Base-by-base conservation (phyloP, 1,139 yeast genomes). In the Saccharomyces uvarum region DNA sequence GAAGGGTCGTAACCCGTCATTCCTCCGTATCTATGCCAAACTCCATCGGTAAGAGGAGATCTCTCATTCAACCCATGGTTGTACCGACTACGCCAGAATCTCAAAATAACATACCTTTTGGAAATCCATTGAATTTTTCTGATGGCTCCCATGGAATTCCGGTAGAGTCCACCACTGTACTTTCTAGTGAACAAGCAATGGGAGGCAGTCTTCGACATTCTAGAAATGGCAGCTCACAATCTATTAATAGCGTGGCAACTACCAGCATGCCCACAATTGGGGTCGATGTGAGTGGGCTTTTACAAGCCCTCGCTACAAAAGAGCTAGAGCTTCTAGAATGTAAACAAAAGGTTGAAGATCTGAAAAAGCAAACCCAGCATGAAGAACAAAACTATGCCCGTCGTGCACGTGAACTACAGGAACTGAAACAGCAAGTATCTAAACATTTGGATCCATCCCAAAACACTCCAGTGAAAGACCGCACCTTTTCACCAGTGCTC, bases 251-350 rank as follows among this genome's bases (percentile, higher is more conserved):
- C 24, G 41, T 51, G 41, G 42, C 26, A 16, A 16, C 29, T 14
- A 29, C 49, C 38, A 14, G 51, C n/a, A 28, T 33, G 5, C 49
- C 48, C 6, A 48, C 46, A 4, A 48, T 32, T 11, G 33, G 52
- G 49, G n/a, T 46, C 54, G 64, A 61, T 47, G 57, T 61, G 8
- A 60, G 56, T 49, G 44, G 57, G 2, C 50, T 63, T 27, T 42
- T 64, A 42, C 65, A 64, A 49, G 60, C 57, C 29, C 56, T 70
- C 33, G 73, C 73, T 3, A 62, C 60, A 51, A 68, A 67, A 53
- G 73, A 70, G 50, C 57, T 65, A 13, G 69, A 68, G 48, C 51
- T 70, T 32, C 54, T 70, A 50, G 72, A 69, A 47, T 61, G 67
- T 14, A 69, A 68, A 53, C 66, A 62, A 49, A 62, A 63, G 29